Evolutionary conservation across 371 early-diverging fungal genomes (phyloP).

Genomic region (Mortierella sp.): DNA sequence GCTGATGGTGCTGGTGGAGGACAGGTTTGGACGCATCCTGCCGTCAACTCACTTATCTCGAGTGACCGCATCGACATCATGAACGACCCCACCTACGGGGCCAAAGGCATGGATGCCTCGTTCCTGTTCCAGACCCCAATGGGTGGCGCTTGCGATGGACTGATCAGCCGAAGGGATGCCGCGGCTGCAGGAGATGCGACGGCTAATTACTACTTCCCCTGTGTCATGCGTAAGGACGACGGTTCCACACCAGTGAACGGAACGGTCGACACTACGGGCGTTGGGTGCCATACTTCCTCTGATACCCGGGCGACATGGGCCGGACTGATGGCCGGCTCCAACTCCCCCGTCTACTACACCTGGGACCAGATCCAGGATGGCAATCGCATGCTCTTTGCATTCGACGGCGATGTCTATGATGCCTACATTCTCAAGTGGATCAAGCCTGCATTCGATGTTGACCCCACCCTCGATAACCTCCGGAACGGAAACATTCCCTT

Average conservation of each 20-base stretch:
- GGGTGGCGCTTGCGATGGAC: conserved; percentile 26
- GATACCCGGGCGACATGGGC: conserved; percentile 49
- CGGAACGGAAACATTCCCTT: conserved; percentile 50
- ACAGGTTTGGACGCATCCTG: conserved; percentile 56
- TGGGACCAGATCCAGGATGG: conserved; percentile 73
- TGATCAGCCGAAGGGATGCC: conserved; percentile 24
- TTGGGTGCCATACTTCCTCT: conserved; percentile 72
- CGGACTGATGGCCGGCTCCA: conserved; percentile 16
- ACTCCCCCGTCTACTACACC: conserved; percentile 74
- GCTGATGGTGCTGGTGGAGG: neutral
- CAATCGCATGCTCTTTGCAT: conserved; percentile 71
- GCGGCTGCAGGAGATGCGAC: conserved; percentile 9
- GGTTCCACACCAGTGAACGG: conserved; percentile 59
- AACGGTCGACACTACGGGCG: conserved; percentile 58
- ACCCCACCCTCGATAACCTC: conserved; percentile 65
- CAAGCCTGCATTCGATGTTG: conserved; percentile 66
- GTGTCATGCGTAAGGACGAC: conserved; percentile 65
- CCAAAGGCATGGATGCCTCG: conserved; percentile 66
- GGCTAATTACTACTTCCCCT: conserved; percentile 84
- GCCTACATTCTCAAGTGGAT: conserved; percentile 64
- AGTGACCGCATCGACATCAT: conserved; percentile 63
- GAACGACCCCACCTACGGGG: conserved; percentile 63
- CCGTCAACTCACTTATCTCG: conserved; percentile 62
- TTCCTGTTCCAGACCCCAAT: conserved; percentile 62
- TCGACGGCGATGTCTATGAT: conserved; percentile 82